phyloP scores from a whole-genome alignment of 2,329 filamentous ascomycete species.

The Drechslerella dactyloides region DNA sequence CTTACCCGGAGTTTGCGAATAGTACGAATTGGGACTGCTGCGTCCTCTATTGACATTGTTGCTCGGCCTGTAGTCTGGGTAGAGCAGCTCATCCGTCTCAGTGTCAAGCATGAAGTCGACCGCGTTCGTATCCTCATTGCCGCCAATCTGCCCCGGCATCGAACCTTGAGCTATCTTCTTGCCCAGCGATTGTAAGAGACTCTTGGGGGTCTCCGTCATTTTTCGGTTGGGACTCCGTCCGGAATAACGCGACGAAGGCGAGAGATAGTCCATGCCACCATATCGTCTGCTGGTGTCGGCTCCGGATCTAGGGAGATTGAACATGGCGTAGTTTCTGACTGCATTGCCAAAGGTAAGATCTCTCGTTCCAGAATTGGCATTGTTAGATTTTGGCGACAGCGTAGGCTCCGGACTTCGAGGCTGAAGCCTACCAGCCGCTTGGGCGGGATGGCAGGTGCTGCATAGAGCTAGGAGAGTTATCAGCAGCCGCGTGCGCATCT shows the following conservation, averaged over 20 bases:
- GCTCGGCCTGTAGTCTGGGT: no score
- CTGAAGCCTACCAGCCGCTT: constrained; percentile 9
- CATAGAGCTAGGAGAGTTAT: background rate
- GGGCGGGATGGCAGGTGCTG: background rate
- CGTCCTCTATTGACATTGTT: no score
- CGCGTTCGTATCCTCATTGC: no score
- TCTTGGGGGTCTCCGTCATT: no score
- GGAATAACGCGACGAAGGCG: background rate
- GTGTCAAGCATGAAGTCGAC: no score
- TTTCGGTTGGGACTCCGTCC: no score
- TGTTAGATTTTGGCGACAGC: background rate
- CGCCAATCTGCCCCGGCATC: no score
- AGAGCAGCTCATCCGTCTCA: no score
- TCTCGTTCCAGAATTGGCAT: background rate
- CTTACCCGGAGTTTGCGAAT: no score
- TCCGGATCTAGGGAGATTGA: background rate
- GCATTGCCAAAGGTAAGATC: background rate
- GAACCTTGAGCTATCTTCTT: no score
- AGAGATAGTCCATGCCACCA: background rate
- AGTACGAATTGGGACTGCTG: no score
- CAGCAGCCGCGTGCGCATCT: background rate
- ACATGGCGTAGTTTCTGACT: background rate
- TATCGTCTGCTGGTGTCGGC: background rate
- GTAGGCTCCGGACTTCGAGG: constrained; percentile 15
- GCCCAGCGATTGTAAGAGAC: no score